Evolutionary conservation across 2,329 filamentous ascomycete genomes (phyloP), one percentile per base, ranked within the genome.

Genomic region (Aspergillus sp.): DNA sequence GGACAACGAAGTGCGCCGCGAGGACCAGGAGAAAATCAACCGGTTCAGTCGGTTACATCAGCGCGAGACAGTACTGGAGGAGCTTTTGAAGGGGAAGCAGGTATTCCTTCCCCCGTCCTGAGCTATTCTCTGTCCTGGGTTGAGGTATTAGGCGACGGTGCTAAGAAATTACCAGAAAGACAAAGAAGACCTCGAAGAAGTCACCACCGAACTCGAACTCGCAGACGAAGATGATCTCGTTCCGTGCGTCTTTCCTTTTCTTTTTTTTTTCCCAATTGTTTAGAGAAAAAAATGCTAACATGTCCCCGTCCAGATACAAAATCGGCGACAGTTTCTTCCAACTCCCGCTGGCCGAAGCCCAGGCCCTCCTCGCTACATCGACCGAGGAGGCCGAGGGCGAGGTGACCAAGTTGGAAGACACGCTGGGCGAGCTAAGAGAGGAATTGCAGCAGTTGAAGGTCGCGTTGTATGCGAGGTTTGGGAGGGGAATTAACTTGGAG

Each of bases 11-110:
- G 93, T 98, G 49, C 86, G 93, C 50, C 86, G 90, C 62, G 90
- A 97, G 67, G 93, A 98, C 66, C 93, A 98, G 70, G 90, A 97
- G 73, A 94, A 93, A 73, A 98, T 98, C 80, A 98, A 98, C 73
- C 85, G 83, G 55, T 98, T 98, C 76, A 96, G 90, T 69, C 83
- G 89, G 40, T 76, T 98, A 52, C 93, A 98, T 67, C 88, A 94
- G 65, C 85, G 87, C 44, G 86, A 95, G 66, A 77, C 85, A 32
- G 69, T 76, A 3, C 67, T 97, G 3, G 83, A 94, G 63, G 89
- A 94, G 42, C 82, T 93, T 58, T 71, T 97, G 54, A 85, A 85
- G 63, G 67, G 71, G 4, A 96, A 94, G 67, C 82, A 82, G 66
- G 91, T 66, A 58, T 19, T 34, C 45, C 8, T n/a, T 26, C 19